phyloP scores from a whole-genome alignment of 2,329 filamentous ascomycete species.

The Byssochlamys sp. region DNA sequence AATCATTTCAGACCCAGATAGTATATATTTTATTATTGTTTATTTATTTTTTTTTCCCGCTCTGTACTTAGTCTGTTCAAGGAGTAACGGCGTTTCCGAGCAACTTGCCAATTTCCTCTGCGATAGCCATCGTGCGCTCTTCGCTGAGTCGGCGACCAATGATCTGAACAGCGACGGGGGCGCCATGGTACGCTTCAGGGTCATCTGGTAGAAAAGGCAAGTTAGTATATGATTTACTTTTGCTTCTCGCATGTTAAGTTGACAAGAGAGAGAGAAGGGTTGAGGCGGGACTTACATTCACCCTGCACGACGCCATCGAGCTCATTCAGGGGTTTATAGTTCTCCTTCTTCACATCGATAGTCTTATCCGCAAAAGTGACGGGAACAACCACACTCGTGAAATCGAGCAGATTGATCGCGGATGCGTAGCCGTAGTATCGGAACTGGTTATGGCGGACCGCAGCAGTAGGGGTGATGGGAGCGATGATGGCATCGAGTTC shows the following conservation, averaged over 20 bases:
- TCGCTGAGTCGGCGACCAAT: constrained; percentile 37
- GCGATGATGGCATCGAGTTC: constrained; percentile 32
- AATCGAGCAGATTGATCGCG: constrained; percentile 32
- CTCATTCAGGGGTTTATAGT: constrained; percentile 32
- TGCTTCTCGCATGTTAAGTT: neutral
- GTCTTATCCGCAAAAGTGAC: constrained; percentile 35
- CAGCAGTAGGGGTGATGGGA: constrained; percentile 30
- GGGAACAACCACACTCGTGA: constrained; percentile 36
- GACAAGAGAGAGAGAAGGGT: too few species aligned
- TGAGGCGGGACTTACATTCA: constrained; percentile 22
- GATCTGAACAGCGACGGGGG: constrained; percentile 36
- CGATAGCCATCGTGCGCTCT: constrained; percentile 35
- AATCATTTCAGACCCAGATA: too few species aligned
- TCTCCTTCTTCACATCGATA: constrained; percentile 20
- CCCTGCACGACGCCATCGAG: constrained; percentile 35
- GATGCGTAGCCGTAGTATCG: constrained; percentile 31
- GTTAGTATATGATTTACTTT: neutral
- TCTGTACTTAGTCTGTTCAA: constrained; percentile 17
- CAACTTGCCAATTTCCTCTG: constrained; percentile 25
- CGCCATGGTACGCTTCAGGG: constrained; percentile 35
- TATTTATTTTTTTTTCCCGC: too few species aligned
- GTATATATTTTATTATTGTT: too few species aligned
- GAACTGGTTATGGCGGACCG: constrained; percentile 28
- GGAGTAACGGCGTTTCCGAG: constrained; percentile 19
- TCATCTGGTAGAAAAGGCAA: constrained; percentile 13